Evolutionary conservation across 2,329 filamentous ascomycete species (phyloP).

Genomic region (Microdochium nivale): DNA sequence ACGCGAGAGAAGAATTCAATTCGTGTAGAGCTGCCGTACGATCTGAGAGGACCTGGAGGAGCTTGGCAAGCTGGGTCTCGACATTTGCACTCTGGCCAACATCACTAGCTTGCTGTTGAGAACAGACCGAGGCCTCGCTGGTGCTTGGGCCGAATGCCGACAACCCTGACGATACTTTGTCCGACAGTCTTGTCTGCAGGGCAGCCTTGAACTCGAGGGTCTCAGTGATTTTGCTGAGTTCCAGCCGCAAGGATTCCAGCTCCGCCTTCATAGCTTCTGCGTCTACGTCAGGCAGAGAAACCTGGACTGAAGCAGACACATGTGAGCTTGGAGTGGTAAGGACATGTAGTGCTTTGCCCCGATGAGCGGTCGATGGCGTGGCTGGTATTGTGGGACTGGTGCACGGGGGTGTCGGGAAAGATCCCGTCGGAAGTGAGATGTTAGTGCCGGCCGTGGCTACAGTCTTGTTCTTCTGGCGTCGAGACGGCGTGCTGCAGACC

Average conservation of each 20-base stretch:
- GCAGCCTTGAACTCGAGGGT: slow-evolving; percentile 38
- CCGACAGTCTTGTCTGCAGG: slow-evolving; percentile 24
- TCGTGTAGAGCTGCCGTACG: slow-evolving; percentile 36
- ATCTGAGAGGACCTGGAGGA: slow-evolving; percentile 38
- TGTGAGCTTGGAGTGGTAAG: background rate
- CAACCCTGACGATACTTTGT: slow-evolving; percentile 8
- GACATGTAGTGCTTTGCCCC: background rate
- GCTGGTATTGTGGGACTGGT: slow-evolving; percentile 31
- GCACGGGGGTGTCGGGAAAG: slow-evolving; percentile 46
- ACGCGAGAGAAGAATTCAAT: slow-evolving; percentile 34
- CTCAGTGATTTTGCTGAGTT: slow-evolving; percentile 36
- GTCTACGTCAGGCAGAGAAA: slow-evolving; percentile 30
- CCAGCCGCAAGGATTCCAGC: slow-evolving; percentile 36
- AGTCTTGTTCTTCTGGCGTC: slow-evolving; percentile 19
- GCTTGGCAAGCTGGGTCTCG: slow-evolving; percentile 30
- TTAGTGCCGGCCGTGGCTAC: background rate
- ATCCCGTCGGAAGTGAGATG: slow-evolving; percentile 13
- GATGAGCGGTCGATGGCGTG: slow-evolving; percentile 27
- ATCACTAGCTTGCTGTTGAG: slow-evolving; percentile 1
- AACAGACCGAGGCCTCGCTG: background rate
- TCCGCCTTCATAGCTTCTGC: slow-evolving; percentile 35
- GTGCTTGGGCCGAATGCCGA: background rate
- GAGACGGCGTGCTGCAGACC: slow-evolving; percentile 41
- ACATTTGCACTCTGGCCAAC: slow-evolving; percentile 17
- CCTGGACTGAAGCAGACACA: slow-evolving; percentile 26